Conservation (phyloP, 306 rosid species). For the Rosa persica region DNA sequence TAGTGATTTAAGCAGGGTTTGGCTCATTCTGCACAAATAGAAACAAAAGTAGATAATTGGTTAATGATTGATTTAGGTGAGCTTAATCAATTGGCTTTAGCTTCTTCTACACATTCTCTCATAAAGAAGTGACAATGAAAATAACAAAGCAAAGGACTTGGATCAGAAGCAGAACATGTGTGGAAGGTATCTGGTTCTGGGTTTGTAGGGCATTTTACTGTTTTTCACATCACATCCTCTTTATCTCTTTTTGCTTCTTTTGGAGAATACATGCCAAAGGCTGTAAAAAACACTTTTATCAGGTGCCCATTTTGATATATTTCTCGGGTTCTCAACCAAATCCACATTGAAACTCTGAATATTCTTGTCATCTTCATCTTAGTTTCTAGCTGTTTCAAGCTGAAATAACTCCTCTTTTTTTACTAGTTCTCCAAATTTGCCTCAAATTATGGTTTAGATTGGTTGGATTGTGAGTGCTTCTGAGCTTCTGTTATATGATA, state of each 20-base stretch:
- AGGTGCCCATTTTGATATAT: constrained; percentile 9
- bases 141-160: constrained; percentile 9
- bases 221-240: constrained; percentile 10
- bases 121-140: background rate
- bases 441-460: background rate
- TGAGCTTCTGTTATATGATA: too few relatives aligned
- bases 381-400: background rate
- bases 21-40: background rate
- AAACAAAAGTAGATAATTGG: constrained; percentile 23
- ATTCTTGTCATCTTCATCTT: background rate
- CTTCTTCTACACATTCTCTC: constrained; percentile 24
- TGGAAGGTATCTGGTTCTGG: background rate
- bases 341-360: constrained; percentile 12
- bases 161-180: background rate
- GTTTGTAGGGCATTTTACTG: constrained; percentile 1
- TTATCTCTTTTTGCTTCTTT: constrained; percentile 21
- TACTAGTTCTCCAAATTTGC: background rate
- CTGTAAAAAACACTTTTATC: constrained; percentile 20
- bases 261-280: constrained; percentile 27
- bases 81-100: background rate
- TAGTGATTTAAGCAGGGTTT: constrained; percentile 2
- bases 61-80: constrained; percentile 18
- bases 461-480: background rate
- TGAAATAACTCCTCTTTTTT: background rate
- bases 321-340: constrained; percentile 24